Conservation (phyloP, 441 rosid species). For the Euphorbia corollata region DNA sequence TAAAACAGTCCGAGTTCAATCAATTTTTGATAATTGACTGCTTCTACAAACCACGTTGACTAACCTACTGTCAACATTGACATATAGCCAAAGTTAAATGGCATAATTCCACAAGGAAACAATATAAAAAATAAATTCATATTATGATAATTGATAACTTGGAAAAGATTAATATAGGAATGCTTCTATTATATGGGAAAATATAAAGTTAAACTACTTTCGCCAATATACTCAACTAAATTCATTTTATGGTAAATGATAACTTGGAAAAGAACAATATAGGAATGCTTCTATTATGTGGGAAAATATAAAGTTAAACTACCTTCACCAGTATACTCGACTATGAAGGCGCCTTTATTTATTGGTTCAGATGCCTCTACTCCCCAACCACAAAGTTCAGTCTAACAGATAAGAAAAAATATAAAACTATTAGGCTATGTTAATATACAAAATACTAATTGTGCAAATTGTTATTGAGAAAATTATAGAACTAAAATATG, state of each 20-base stretch:
- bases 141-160: neutral
- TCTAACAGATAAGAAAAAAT: conserved; percentile 42
- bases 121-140: conserved; percentile 17
- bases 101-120: neutral
- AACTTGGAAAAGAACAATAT: neutral
- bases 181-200: neutral
- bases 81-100: neutral
- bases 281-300: conserved; percentile 1
- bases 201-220: conserved; percentile 47
- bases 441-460: conserved; percentile 1
- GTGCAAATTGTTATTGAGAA: neutral
- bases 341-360: conserved; percentile 62
- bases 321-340: conserved; percentile 99
- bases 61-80: no score
- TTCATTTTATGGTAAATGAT: neutral
- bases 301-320: conserved; percentile 11
- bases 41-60: no score
- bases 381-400: conserved; percentile 93
- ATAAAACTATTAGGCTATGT: conserved; percentile 12
- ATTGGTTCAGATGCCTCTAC: conserved; percentile 82
- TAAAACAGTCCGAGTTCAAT: no score
- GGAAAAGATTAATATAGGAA: neutral
- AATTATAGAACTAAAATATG: neutral
- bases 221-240: conserved; percentile 86
- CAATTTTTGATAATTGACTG: neutral